Percentiles rank a stretch among this genome's conserved stretches.
These are phyloP conservation scores for Kwoniella shandongensis DNA, from an alignment of 768 basidiomycete genomes.

Conservation along the genomic window DNA sequence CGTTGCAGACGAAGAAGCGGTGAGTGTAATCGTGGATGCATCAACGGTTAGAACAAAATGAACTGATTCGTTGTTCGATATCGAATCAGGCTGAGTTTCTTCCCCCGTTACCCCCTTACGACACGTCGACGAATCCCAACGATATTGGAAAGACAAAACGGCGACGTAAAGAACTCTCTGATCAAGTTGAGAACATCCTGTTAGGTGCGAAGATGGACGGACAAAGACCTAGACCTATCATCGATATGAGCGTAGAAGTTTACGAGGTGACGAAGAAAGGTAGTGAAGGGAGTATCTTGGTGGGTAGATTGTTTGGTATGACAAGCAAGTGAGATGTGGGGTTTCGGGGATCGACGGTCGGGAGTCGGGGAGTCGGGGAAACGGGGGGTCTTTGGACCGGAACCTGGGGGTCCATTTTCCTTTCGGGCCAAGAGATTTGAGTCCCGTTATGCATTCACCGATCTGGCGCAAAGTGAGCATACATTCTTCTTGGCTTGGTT, in stretches of 20 bases:
- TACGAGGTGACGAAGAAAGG: slow-evolving; percentile 6
- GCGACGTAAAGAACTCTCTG: slow-evolving; percentile 10
- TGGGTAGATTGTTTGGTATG: slow-evolving; percentile 15
- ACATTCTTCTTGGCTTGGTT: too few relatives aligned
- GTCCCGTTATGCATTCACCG: too few relatives aligned
- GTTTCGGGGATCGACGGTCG: too few relatives aligned
- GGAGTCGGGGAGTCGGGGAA: too few relatives aligned
- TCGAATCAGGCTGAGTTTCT: slow-evolving; percentile 26
- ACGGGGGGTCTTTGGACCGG: too few relatives aligned
- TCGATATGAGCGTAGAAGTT: slow-evolving; percentile 36
- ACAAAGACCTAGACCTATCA: slow-evolving; percentile 15
- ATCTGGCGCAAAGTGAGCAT: too few relatives aligned
- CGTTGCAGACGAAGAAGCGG: slow-evolving; percentile 33
- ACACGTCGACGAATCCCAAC: slow-evolving; percentile 23
- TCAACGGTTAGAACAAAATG: background rate
- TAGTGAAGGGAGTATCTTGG: slow-evolving; percentile 1
- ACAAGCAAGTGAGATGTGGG: background rate
- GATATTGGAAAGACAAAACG: slow-evolving; percentile 15
- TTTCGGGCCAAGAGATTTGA: too few relatives aligned
- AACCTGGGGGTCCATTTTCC: too few relatives aligned
- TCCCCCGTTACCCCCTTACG: slow-evolving; percentile 32
- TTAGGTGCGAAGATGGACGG: slow-evolving; percentile 38
- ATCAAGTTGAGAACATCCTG: slow-evolving; percentile 21
- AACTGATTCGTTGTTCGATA: background rate
- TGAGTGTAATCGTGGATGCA: slow-evolving; percentile 10